Base-by-base conservation (phyloP, 495 filamentous ascomycete species). In the Massariosphaeria phaeospora region DNA sequence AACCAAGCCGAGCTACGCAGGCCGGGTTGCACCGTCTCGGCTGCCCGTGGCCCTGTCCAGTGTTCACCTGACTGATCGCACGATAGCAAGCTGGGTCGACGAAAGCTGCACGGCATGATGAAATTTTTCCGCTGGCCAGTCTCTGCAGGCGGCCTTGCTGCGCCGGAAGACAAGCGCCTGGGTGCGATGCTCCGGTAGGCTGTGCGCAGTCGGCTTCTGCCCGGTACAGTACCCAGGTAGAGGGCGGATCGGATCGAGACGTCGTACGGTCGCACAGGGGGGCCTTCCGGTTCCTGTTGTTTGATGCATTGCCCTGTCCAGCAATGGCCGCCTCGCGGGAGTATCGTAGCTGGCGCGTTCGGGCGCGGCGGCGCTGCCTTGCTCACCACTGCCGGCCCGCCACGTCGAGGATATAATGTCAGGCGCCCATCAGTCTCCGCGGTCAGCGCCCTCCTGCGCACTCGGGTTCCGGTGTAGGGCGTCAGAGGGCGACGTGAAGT, bases 321-420 rank as follows among this genome's bases (percentile, higher is more conserved):
- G 7, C 8, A 33, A 20, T 23, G 40, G 11, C 9, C 10, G 20
- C 20, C 40, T 24, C 17, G 11, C 11, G 20, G 20, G 6, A 7
- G 40, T 7, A 24, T 23, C 40, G 40, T 44, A 8, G 17, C 9
- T 11, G 9, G n/a, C n/a, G n/a, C n/a, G n/a, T n/a, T n/a, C n/a
- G n/a, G n/a, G n/a, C n/a, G n/a, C 2, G 11, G 18, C n/a, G 21
- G 26, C 7, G 21, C 17, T 29, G 21, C n/a, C 11, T 24, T 27
- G 1, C 13, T 35, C 52, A 47, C 53, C 53, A 57, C 25, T 57
- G 53, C 36, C 18, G 13, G 3, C n/a, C 23, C 24, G 45, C 53
- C 53, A 57, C 53, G 53, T 57, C 41, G 52, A 23, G 10, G 25
- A 31, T 9, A 43, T 27, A 3, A 53, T 18, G 30, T 45, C 31